These are phyloP conservation scores for Hortaea werneckii DNA, from an alignment of 2,329 filamentous ascomycete genomes.

Conservation along the genomic window DNA sequence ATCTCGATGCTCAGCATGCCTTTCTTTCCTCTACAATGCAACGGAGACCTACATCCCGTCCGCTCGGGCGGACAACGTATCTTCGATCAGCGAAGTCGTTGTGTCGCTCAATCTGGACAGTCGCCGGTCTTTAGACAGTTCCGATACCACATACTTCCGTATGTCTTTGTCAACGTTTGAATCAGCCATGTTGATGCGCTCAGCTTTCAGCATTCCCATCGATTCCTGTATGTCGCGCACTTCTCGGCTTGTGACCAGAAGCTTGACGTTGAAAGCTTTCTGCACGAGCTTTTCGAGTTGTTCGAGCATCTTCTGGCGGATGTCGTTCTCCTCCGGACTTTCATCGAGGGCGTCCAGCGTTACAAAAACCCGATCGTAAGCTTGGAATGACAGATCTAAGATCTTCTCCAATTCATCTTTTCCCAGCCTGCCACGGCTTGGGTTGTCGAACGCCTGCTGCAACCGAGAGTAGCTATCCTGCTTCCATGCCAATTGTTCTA, in stretches of 20 bases:
- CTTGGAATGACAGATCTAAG: constrained; percentile 5
- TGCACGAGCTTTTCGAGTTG: constrained; percentile 8
- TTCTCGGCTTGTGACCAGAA: constrained; percentile 18
- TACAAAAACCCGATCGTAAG: constrained; percentile 19
- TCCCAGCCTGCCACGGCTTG: constrained; percentile 4
- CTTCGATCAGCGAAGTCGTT: constrained; percentile 10
- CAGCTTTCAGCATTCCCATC: constrained; percentile 6
- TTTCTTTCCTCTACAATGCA: no score
- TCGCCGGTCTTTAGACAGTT: constrained; percentile 8
- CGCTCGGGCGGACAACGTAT: constrained; percentile 11
- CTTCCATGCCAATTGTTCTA: constrained; percentile 11
- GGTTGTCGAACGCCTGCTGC: constrained; percentile 9
- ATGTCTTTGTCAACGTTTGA: constrained; percentile 10
- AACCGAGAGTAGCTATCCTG: constrained; percentile 12
- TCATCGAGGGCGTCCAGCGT: constrained; percentile 28
- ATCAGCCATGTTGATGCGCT: constrained; percentile 4
- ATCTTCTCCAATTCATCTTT: constrained; percentile 13
- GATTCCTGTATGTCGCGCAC: constrained; percentile 8
- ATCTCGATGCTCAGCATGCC: neutral
- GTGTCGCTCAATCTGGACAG: constrained; percentile 6
- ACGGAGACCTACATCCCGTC: constrained; percentile 16
- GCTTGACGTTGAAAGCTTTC: constrained; percentile 5
- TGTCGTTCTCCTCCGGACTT: constrained; percentile 12
- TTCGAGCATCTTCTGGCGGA: constrained; percentile 9
- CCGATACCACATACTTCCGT: constrained; percentile 5